A percentile compares a stretch with the other conserved stretches of the same genome.
Evolutionary conservation across 139 green algal species (phyloP).

Genomic region (Diplosphaera chodatii): DNA sequence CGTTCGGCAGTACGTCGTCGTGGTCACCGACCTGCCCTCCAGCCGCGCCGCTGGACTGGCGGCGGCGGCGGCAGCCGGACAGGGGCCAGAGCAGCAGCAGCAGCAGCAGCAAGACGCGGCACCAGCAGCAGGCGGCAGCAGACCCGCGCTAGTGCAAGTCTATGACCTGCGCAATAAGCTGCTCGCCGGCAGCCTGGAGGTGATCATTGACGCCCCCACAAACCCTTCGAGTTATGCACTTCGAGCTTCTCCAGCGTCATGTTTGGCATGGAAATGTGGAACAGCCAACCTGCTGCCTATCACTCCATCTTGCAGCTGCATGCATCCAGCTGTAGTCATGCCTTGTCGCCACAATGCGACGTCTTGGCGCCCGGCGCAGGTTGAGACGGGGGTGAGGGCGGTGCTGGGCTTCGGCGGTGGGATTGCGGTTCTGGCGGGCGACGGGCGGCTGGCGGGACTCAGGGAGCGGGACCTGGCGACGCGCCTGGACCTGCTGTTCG

Average conservation of each 20-base stretch:
- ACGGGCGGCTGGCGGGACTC: conserved; percentile 25
- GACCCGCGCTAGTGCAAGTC: conserved; percentile 31
- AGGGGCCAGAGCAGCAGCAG: too few species aligned
- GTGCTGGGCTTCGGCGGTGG: not conserved
- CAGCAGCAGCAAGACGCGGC: not conserved
- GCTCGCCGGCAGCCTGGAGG: conserved; percentile 37
- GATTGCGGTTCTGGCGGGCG: not conserved
- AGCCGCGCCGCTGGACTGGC: too few species aligned
- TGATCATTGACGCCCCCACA: too few species aligned
- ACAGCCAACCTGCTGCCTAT: too few species aligned
- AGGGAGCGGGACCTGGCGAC: conserved; percentile 31
- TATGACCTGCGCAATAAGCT: conserved; percentile 80
- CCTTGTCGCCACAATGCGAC: too few species aligned
- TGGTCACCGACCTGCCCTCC: conserved; percentile 20
- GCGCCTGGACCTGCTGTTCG: conserved; percentile 66
- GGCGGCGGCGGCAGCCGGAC: too few species aligned
- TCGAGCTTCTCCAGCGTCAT: too few species aligned
- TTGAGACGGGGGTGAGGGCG: conserved; percentile 9
- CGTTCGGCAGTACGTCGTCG: conserved; percentile 52
- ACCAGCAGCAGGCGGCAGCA: not conserved
- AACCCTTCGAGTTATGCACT: conserved; percentile 2
- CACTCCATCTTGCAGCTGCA: too few species aligned
- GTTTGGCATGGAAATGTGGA: too few species aligned
- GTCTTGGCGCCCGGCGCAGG: too few species aligned
- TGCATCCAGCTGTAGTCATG: too few species aligned